phyloP scores from a whole-genome alignment of 306 rosid species.

The Chamaecrista fasciculata region DNA sequence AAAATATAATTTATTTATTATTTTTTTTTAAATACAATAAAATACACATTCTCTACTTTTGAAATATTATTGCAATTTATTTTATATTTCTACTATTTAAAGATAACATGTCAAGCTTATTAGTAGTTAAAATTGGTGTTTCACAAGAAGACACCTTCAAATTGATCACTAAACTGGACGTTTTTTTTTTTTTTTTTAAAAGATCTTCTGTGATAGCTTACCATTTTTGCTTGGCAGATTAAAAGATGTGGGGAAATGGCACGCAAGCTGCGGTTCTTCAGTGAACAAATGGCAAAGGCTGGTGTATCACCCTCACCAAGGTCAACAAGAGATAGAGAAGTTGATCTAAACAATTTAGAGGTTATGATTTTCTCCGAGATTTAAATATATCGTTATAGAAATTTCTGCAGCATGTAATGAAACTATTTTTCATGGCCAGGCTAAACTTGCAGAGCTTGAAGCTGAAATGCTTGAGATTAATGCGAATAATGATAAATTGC shows the following conservation, averaged over 20 bases:
- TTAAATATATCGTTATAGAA: background rate
- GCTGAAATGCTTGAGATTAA: slow-evolving; percentile 69
- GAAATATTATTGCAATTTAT: too few relatives aligned
- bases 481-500: slow-evolving; percentile 69
- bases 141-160: too few relatives aligned
- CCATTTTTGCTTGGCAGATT: slow-evolving; percentile 42
- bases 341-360: slow-evolving; percentile 74
- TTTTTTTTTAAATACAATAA: too few relatives aligned
- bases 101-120: too few relatives aligned
- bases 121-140: background rate
- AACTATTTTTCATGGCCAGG: slow-evolving; percentile 36
- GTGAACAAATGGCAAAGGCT: slow-evolving; percentile 75
- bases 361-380: slow-evolving; percentile 37
- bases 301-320: slow-evolving; percentile 45
- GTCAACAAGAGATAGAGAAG: slow-evolving; percentile 25
- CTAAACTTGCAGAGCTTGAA: slow-evolving; percentile 76
- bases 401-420: background rate
- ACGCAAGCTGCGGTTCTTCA: slow-evolving; percentile 63
- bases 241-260: slow-evolving; percentile 88
- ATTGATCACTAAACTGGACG: background rate
- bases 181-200: too few relatives aligned
- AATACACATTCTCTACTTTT: too few relatives aligned
- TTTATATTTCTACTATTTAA: too few relatives aligned
- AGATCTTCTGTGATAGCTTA: slow-evolving; percentile 1
- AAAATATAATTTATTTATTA: too few relatives aligned